These are phyloP conservation scores for Chamaenerion angustifolium DNA, from an alignment of 345 rosid species.

Conservation along the genomic window DNA sequence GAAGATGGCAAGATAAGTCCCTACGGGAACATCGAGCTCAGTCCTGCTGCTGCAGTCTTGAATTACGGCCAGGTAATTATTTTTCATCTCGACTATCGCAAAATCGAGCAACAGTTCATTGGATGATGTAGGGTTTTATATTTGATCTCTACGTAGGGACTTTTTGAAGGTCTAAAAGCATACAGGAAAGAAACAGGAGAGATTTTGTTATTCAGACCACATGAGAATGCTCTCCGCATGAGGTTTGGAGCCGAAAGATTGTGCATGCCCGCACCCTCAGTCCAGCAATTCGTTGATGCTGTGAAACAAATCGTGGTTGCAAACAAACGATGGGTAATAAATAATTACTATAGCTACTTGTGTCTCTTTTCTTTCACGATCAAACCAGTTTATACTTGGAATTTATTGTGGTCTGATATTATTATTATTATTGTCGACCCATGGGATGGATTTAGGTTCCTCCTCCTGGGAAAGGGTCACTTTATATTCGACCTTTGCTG, in stretches of 20 bases:
- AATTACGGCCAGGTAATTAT: conserved; percentile 71
- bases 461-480: conserved; percentile 65
- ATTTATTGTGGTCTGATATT: too few relatives aligned
- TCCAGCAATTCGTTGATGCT: conserved; percentile 56
- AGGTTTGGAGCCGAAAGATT: conserved; percentile 62
- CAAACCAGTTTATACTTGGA: too few relatives aligned
- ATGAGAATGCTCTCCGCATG: conserved; percentile 59
- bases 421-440: too few relatives aligned
- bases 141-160: conserved; percentile 28
- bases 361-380: too few relatives aligned
- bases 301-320: conserved; percentile 55
- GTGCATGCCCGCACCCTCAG: conserved; percentile 77
- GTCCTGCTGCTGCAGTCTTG: conserved; percentile 73
- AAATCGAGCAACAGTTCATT: conserved; percentile 5
- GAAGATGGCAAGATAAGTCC: conserved; percentile 34
- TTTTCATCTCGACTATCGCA: too few relatives aligned
- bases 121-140: too few relatives aligned
- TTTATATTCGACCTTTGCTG: conserved; percentile 76
- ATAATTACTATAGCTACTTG: too few relatives aligned
- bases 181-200: conserved; percentile 53
- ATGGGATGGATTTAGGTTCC: conserved; percentile 35
- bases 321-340: conserved; percentile 70
- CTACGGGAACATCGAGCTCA: conserved; percentile 45
- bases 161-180: conserved; percentile 78
- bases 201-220: conserved; percentile 62